phyloP scores from a whole-genome alignment of 2,329 filamentous ascomycete species.

The Fusarium cyanostomum region DNA sequence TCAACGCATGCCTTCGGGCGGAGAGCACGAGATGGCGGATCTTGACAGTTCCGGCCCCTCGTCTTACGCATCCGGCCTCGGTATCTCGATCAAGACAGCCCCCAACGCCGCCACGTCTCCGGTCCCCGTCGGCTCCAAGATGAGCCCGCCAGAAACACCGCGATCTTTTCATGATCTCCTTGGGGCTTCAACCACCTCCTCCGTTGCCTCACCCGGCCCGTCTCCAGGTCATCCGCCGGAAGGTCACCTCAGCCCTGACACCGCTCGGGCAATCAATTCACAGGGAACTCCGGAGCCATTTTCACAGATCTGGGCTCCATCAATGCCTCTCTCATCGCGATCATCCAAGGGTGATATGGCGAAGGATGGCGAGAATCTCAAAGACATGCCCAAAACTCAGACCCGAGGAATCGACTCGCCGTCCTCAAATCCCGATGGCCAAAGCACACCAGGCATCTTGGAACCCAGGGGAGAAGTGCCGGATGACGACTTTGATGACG shows the following conservation, averaged over 20 bases:
- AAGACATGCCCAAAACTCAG: slow-evolving; percentile 9
- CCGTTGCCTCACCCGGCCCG: neutral
- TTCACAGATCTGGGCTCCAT: slow-evolving; percentile 36
- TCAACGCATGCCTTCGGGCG: slow-evolving; percentile 31
- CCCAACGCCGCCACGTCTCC: slow-evolving; percentile 10
- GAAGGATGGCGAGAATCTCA: neutral
- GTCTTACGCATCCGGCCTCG: slow-evolving; percentile 25
- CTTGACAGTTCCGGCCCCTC: slow-evolving; percentile 17
- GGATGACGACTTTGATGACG: slow-evolving; percentile 43
- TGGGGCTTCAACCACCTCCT: slow-evolving; percentile 6
- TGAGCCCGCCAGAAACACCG: slow-evolving; percentile 36
- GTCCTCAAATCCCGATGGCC: neutral
- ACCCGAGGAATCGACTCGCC: slow-evolving; percentile 2
- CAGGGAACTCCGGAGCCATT: slow-evolving; percentile 27
- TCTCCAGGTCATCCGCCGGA: slow-evolving; percentile 9
- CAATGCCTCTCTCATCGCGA: slow-evolving; percentile 28
- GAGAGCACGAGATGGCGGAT: slow-evolving; percentile 33
- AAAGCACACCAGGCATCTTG: slow-evolving; percentile 15
- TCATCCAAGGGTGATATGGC: neutral
- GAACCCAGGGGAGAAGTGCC: slow-evolving; percentile 23
- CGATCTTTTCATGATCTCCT: slow-evolving; percentile 34
- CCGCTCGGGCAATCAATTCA: neutral
- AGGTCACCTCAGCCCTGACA: slow-evolving; percentile 22
- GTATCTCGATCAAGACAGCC: slow-evolving; percentile 25
- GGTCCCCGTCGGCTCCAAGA: slow-evolving; percentile 19